Evolutionary conservation across 768 basidiomycete genomes (phyloP), one percentile per base, ranked within the genome.

Genomic region (Hypholoma fasciculare): DNA sequence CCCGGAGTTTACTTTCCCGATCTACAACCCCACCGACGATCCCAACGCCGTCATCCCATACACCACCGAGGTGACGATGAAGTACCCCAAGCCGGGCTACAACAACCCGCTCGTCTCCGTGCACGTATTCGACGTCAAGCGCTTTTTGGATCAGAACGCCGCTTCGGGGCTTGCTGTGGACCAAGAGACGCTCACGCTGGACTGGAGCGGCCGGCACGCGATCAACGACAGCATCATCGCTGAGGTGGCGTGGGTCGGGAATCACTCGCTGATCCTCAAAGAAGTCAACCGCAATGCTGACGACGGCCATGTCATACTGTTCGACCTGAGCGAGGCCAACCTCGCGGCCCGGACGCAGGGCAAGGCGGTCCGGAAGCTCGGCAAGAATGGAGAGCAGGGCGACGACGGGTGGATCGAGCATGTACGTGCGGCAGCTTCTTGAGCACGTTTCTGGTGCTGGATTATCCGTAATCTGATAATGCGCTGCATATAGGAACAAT

Each of bases 371-470:
- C 77, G 96, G 57, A 87, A 78, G 59, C 78, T 96, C 9, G 96
- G 95, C 4, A 82, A 84, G 67, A 68, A 87, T 37, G 96, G 93
- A 6, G 96, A 95, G 65, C 82, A 96, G 67, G 89, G 87, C 0
- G 96, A 97, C 67, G 85, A 86, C 38, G 97, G 97, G 1, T 99
- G 97, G 97, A 94, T 98, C 60, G 92, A 98, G 51, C 76, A 84
- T 59, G 94, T 93, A 61, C 59, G 88, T 77, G 30, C 30, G 23
- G 30, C 30, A 7, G 7, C 30, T 34, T 34, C 30, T 34, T 9
- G 30, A 1, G 30, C 30, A 23, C 23, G 23, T 23, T 23, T 23
- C 23, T 23, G 30, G 9, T 34, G 30, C 37, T 9, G 46, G 23
- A 53, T 59, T 44, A 57, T 63, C 46, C 55, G 55, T 59, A 34